Percentiles rank a stretch among this genome's conserved stretches.
Conservation (phyloP, 1,284 basidiomycete genomes). For the Irpex sp. region DNA sequence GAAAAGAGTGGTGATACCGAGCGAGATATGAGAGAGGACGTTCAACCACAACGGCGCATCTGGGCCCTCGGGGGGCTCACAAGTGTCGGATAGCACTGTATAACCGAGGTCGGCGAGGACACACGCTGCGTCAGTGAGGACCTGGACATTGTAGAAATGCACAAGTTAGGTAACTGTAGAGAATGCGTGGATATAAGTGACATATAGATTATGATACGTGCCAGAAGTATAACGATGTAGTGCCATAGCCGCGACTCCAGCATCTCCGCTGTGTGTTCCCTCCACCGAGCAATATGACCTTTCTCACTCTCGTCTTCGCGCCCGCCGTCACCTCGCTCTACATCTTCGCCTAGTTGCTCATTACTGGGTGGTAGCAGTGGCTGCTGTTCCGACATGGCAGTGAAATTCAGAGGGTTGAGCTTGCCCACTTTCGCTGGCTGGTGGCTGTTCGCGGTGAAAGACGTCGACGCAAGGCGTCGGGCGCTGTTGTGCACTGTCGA, state of each 20-base stretch:
- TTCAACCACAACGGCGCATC: conserved; percentile 56
- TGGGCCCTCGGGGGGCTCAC: conserved; percentile 39
- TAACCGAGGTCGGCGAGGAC: conserved; percentile 70
- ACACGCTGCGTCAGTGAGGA: conserved; percentile 58
- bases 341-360: conserved; percentile 19
- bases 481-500: conserved; percentile 9
- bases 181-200: conserved; percentile 10
- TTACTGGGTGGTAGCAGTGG: conserved; percentile 43
- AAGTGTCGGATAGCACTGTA: conserved; percentile 54
- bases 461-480: conserved; percentile 4
- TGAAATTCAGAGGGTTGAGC: neutral
- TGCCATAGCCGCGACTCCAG: conserved; percentile 56
- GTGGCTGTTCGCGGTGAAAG: neutral
- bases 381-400: conserved; percentile 46
- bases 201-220: conserved; percentile 29
- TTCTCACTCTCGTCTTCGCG: conserved; percentile 13
- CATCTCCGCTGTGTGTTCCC: conserved; percentile 38
- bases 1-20: conserved; percentile 68
- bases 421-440: neutral
- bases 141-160: conserved; percentile 35
- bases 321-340: conserved; percentile 12
- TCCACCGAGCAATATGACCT: conserved; percentile 23
- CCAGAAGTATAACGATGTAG: conserved; percentile 58
- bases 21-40: conserved; percentile 56
- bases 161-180: conserved; percentile 1